A percentile compares a stretch with the other conserved stretches of the same genome.
Evolutionary conservation across 176 grass and related monocot genomes (phyloP).

Genomic region (Carex scoparia): DNA sequence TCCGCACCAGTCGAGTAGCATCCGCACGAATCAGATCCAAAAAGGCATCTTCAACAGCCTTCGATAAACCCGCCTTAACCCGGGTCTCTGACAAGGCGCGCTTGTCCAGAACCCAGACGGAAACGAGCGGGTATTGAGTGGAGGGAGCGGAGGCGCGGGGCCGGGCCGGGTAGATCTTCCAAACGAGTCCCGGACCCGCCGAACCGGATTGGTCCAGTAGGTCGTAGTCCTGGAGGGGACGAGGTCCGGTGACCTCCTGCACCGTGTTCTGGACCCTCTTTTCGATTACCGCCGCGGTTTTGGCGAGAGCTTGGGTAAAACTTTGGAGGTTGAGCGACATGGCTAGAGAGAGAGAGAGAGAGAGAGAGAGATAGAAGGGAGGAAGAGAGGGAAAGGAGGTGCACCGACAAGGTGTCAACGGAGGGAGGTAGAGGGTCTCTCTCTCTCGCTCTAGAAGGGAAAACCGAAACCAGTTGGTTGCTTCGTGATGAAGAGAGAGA

Average conservation of each 20-base stretch:
- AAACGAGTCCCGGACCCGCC: conserved; percentile 69
- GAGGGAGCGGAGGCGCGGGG: conserved; percentile 70
- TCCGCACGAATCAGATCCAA: conserved; percentile 85
- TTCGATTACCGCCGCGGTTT: conserved; percentile 95
- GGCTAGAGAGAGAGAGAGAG: background rate
- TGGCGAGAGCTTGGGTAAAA: conserved; percentile 85
- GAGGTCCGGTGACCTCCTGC: conserved; percentile 97
- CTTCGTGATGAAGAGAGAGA: conserved; percentile 1
- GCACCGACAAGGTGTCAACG: conserved; percentile 8
- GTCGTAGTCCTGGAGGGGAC: conserved; percentile 98
- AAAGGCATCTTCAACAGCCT: conserved; percentile 79
- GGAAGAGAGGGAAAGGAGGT: background rate
- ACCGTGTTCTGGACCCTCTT: conserved; percentile 95
- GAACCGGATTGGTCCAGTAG: conserved; percentile 83
- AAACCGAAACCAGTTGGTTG: background rate
- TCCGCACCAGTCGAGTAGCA: conserved; percentile 70
- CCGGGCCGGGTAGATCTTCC: conserved; percentile 76
- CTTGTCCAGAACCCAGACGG: conserved; percentile 97
- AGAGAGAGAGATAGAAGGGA: background rate
- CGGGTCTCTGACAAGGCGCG: conserved; percentile 70
- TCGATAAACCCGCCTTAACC: conserved; percentile 62
- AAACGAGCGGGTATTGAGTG: conserved; percentile 80
- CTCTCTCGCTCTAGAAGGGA: conserved; percentile 5
- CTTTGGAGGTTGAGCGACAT: conserved; percentile 98
- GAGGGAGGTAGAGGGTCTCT: conserved; percentile 1